phyloP scores from a whole-genome alignment of 331 rosid species.

The Pyracantha coccinea region DNA sequence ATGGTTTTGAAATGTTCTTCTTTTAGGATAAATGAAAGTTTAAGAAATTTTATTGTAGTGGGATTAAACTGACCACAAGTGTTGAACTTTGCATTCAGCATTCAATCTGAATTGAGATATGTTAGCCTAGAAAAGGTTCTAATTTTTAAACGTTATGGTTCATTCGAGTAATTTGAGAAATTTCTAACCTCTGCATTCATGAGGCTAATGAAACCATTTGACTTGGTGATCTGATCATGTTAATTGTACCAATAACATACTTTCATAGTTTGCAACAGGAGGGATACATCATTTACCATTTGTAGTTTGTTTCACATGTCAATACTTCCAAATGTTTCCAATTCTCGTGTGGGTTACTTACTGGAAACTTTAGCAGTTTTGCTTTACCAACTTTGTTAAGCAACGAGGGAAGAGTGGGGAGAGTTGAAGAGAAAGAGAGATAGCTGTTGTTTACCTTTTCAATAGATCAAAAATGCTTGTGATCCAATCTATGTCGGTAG shows the following conservation, averaged over 20 bases:
- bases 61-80: background rate
- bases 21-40: background rate
- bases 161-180: background rate
- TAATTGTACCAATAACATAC: background rate
- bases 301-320: background rate
- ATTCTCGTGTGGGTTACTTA: background rate
- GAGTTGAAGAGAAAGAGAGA: background rate
- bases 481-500: background rate
- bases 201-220: background rate
- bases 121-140: background rate
- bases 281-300: background rate
- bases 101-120: background rate
- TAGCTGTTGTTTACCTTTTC: background rate
- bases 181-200: background rate
- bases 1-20: background rate
- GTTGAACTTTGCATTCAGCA: background rate
- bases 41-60: background rate
- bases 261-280: no score
- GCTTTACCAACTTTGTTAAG: background rate
- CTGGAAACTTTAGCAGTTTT: background rate
- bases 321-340: background rate
- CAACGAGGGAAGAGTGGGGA: background rate
- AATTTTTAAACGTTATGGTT: background rate
- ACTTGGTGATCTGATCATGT: background rate
- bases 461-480: background rate